Conservation (phyloP, 352 stramenopile species). For the Phytophthora ramorum region DNA sequence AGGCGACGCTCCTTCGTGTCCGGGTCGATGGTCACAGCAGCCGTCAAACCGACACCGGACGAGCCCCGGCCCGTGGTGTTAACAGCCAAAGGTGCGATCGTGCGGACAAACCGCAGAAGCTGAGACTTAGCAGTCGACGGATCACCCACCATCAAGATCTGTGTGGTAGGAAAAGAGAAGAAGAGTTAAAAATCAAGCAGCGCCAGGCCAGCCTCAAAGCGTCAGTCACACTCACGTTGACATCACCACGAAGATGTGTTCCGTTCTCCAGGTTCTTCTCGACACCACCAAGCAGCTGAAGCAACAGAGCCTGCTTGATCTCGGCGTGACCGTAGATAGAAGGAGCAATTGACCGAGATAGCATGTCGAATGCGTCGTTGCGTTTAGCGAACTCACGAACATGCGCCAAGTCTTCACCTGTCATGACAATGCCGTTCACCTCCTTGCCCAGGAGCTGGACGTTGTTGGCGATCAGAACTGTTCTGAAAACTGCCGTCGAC, state of each 20-base stretch:
- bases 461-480: constrained; percentile 97
- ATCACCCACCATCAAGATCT: constrained; percentile 97
- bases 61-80: constrained; percentile 88
- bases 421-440: constrained; percentile 94
- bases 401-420: constrained; percentile 90
- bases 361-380: constrained; percentile 91
- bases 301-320: constrained; percentile 96
- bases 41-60: constrained; percentile 96
- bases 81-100: constrained; percentile 94
- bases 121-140: constrained; percentile 99
- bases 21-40: constrained; percentile 97
- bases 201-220: neutral
- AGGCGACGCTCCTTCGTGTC: constrained; percentile 93
- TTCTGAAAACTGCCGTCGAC: constrained; percentile 94
- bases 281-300: constrained; percentile 90
- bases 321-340: constrained; percentile 98
- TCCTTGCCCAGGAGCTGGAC: constrained; percentile 95
- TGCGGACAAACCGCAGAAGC: constrained; percentile 97
- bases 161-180: neutral
- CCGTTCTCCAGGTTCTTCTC: constrained; percentile 99
- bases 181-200: neutral
- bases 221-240: constrained; percentile 89
- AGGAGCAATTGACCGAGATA: constrained; percentile 95
- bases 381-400: constrained; percentile 94
- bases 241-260: constrained; percentile 99